These are phyloP conservation scores for Groenewaldozyma sp. DNA, from an alignment of 1,139 yeast species.

Conservation along the genomic window DNA sequence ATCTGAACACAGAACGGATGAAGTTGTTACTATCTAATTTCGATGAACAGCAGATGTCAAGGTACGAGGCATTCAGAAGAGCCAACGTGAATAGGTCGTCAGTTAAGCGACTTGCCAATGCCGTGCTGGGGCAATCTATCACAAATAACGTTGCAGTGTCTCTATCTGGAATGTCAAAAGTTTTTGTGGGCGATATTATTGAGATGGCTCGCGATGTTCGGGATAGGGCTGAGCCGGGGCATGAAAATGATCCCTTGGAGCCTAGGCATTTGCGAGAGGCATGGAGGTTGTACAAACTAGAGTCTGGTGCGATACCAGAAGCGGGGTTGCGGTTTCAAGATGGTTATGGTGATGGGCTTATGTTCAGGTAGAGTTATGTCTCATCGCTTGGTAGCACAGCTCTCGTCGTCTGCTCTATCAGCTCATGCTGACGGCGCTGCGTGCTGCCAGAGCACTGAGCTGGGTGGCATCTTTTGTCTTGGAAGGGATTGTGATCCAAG, in stretches of 20 bases:
- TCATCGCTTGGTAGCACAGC: neutral
- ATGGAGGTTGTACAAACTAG: conserved; percentile 63
- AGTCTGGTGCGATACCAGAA: conserved; percentile 55
- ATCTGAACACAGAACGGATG: conserved; percentile 39
- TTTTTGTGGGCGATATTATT: conserved; percentile 78
- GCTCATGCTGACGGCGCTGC: too few relatives aligned
- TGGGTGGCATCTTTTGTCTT: too few relatives aligned
- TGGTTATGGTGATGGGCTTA: conserved; percentile 53
- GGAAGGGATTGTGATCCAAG: too few relatives aligned
- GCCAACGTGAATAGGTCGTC: conserved; percentile 73
- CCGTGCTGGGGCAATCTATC: conserved; percentile 73
- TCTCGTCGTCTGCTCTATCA: too few relatives aligned
- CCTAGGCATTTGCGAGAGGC: conserved; percentile 89
- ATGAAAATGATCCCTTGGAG: conserved; percentile 45
- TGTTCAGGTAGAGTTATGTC: conserved; percentile 43
- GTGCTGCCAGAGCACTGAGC: too few relatives aligned
- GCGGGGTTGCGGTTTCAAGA: conserved; percentile 70
- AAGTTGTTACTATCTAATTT: conserved; percentile 62
- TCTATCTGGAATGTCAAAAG: conserved; percentile 79
- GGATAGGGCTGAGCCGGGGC: conserved; percentile 23
- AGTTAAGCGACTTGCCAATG: conserved; percentile 71
- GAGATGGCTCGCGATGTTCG: conserved; percentile 66
- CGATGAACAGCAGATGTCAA: conserved; percentile 73
- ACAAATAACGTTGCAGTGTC: conserved; percentile 76
- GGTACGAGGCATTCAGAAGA: conserved; percentile 82